These are phyloP conservation scores for Musa beccarii DNA, from an alignment of 176 grass and related monocot genomes.

Conservation along the genomic window DNA sequence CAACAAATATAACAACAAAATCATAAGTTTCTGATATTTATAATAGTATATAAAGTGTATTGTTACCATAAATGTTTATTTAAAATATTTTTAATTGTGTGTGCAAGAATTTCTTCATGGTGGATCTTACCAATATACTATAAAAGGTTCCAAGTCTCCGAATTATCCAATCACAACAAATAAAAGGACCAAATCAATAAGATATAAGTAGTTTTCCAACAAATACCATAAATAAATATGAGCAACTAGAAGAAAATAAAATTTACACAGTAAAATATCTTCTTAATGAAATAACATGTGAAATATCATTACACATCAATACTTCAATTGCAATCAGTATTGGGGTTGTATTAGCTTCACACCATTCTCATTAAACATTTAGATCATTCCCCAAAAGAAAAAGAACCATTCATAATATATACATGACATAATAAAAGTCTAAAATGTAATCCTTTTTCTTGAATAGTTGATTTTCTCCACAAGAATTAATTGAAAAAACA, in stretches of 20 bases:
- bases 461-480: too few relatives aligned
- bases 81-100: background rate
- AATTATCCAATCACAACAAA: background rate
- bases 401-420: too few relatives aligned
- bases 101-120: background rate
- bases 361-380: background rate
- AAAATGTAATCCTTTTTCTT: too few relatives aligned
- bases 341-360: background rate
- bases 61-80: too few relatives aligned
- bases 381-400: background rate
- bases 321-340: background rate
- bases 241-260: background rate
- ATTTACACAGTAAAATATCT: background rate
- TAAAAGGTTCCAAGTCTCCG: background rate
- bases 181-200: background rate
- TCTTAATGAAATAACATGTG: background rate
- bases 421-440: background rate
- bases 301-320: too few relatives aligned
- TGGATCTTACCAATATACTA: background rate
- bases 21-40: too few relatives aligned
- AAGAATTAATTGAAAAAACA: too few relatives aligned
- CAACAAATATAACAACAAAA: too few relatives aligned
- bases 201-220: background rate
- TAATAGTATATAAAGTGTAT: too few relatives aligned
- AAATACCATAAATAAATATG: background rate